Conservation (phyloP, 208 protist species). For the Crithidia expoeki region DNA sequence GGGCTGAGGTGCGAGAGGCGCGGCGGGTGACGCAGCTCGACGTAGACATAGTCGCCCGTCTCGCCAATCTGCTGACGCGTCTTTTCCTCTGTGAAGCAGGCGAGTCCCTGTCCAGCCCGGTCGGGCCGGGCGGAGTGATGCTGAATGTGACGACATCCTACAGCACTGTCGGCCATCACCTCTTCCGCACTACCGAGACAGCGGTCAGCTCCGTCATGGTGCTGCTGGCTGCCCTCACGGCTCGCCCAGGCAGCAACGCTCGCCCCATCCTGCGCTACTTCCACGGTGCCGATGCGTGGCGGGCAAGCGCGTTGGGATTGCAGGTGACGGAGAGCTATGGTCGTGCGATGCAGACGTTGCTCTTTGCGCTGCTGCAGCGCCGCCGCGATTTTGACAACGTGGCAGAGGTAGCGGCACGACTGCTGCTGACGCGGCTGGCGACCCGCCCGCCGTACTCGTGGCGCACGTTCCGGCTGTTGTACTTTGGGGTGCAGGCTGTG, state of each 20-base stretch:
- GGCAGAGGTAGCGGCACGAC: constrained; percentile 39
- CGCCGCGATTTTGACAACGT: constrained; percentile 58
- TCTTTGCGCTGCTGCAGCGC: constrained; percentile 41
- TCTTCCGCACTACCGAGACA: constrained; percentile 43
- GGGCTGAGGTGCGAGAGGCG: constrained; percentile 29
- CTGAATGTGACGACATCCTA: constrained; percentile 36
- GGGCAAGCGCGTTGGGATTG: constrained; percentile 51
- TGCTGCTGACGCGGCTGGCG: constrained; percentile 54
- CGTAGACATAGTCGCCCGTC: constrained; percentile 44
- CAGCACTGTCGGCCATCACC: constrained; percentile 34
- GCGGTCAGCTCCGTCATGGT: constrained; percentile 35
- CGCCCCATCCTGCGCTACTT: constrained; percentile 53
- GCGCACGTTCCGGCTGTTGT: constrained; percentile 44
- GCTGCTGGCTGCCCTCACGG: constrained; percentile 40
- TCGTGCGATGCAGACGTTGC: constrained; percentile 35
- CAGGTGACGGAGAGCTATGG: constrained; percentile 59
- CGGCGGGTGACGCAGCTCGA: constrained; percentile 52
- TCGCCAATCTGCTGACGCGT: constrained; percentile 31
- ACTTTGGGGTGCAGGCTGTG: constrained; percentile 28
- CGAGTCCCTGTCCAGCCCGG: constrained; percentile 9
- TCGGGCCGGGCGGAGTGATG: background rate
- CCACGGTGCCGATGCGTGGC: constrained; percentile 46
- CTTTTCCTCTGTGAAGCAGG: constrained; percentile 33
- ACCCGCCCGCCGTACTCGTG: constrained; percentile 54
- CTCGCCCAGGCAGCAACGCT: constrained; percentile 44